Base-by-base conservation (phyloP, 768 basidiomycete genomes). In the Lenzites betulinus region DNA sequence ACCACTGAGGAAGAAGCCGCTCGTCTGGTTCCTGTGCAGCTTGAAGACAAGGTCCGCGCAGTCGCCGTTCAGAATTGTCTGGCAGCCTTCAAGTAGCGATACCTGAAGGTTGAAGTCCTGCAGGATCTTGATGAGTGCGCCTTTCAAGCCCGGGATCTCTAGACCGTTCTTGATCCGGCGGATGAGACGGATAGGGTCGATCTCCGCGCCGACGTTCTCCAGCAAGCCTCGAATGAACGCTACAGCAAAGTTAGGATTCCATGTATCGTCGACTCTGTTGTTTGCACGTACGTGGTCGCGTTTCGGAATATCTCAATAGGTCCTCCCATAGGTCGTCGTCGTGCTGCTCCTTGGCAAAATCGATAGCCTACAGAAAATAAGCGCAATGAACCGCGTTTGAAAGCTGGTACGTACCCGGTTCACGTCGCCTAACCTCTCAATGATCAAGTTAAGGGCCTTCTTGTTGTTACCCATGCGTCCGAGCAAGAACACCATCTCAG, bases 251-350 rank as follows among this genome's bases (percentile, higher is more conserved):
- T 68, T 48, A 9, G 25, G 36, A 59, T 33, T 33, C 30, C 11
- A 12, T 52, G 39, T 4, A 60, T 23, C 12, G 30, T 9, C 25
- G 23, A n/a, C n/a, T n/a, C n/a, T n/a, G n/a, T n/a, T n/a, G n/a
- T n/a, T n/a, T n/a, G n/a, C n/a, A 63, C 30, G 13, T 35, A 94
- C 94, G 76, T 39, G 97, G 97, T 59, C 94, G 80, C 12, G 92
- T 95, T 73, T 98, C 97, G 0, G 95, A 96, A 68, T 98, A 98
- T 60, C 82, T 87, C 26, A 99, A 76, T 9, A 99, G 81, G 70
- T 98, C 96, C 67, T 98, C 96, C 97, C 96, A 99, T 0, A 99
- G 83, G 71, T 98, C 97, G 62, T 95, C 89, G 64, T 98, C 97
- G 53, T 88, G 89, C 72, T 98, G 96, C 71, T 98, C 95, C 69